Evolutionary conservation across 129 eudicot species (phyloP), one percentile per base, ranked within the genome.

Genomic region (Pittosporum tobira): DNA sequence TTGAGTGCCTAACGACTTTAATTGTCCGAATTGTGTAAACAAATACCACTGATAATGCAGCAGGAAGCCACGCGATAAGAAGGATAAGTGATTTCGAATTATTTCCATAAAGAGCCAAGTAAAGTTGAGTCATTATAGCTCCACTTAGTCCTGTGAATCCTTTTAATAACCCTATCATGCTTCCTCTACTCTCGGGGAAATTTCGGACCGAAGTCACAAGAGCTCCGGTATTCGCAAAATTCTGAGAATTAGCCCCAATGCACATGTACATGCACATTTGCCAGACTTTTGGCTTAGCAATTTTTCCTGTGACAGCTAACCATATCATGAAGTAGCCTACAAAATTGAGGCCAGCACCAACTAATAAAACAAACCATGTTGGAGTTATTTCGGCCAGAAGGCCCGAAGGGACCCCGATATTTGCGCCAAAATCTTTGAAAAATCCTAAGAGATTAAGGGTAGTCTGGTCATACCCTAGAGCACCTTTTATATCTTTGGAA

Each of bases 51-150:
- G 50, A 45, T 6, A 45, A 6, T 13, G 50, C 50, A 45, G 50
- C 50, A 5, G 50, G 50, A 45, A 45, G 50, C 50, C 50, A 45
- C 6, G 50, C 50, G 5, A 45, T 45, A 45, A 45, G 50, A 45
- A 45, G 50, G 50, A 45, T 15, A 45, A 45, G 50, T 6, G 50
- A 45, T 3, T 14, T 19, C 9, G 50, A 15, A 13, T 45, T 18
- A 45, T 45, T 45, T 45, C 50, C 50, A 45, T 45, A 45, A 6
- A 45, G 5, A 16, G 50, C 50, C 21, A 45, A 45, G 21, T 45
- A 45, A 5, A 45, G 18, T 45, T 45, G 50, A 1, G 50, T 45
- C 50, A 45, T 45, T 15, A 45, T 45, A 45, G 50, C 50, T 45
- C 50, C 50, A 45, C 20, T 45, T 45, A 45, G 22, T 19, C 50